Conservation (phyloP, 2,329 filamentous ascomycete species). For the Aspergillus unguis region DNA sequence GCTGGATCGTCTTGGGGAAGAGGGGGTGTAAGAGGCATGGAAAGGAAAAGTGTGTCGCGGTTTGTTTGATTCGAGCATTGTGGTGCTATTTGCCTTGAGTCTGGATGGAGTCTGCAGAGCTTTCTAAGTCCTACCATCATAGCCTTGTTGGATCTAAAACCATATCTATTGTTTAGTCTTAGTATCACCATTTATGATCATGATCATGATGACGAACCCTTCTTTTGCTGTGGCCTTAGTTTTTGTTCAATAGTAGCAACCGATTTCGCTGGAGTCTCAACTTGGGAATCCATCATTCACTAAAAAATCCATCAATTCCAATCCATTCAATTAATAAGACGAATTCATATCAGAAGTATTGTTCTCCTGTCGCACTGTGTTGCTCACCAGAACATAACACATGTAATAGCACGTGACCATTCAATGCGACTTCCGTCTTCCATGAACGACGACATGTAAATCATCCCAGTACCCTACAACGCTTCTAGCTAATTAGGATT, state of each 20-base stretch:
- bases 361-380: neutral
- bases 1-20: slow-evolving; percentile 40
- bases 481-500: no score
- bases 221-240: no score
- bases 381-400: no score
- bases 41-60: slow-evolving; percentile 19
- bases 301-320: no score
- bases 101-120: neutral
- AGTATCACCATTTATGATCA: slow-evolving; percentile 12
- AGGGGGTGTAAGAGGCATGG: slow-evolving; percentile 24
- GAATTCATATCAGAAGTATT: no score
- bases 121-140: slow-evolving; percentile 6
- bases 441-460: slow-evolving; percentile 2
- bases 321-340: no score
- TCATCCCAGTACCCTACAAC: no score
- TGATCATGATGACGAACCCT: slow-evolving; percentile 7
- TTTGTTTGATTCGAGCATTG: slow-evolving; percentile 17
- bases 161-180: slow-evolving; percentile 15
- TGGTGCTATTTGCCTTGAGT: slow-evolving; percentile 12
- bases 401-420: slow-evolving; percentile 14
- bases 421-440: slow-evolving; percentile 11
- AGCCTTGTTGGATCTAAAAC: slow-evolving; percentile 19
- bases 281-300: no score
- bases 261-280: no score
- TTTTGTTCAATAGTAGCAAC: no score